Percentiles rank a stretch among this genome's conserved stretches.
These are phyloP conservation scores for Plicaturopsis crispa DNA, from an alignment of 768 basidiomycete genomes.

Conservation along the genomic window DNA sequence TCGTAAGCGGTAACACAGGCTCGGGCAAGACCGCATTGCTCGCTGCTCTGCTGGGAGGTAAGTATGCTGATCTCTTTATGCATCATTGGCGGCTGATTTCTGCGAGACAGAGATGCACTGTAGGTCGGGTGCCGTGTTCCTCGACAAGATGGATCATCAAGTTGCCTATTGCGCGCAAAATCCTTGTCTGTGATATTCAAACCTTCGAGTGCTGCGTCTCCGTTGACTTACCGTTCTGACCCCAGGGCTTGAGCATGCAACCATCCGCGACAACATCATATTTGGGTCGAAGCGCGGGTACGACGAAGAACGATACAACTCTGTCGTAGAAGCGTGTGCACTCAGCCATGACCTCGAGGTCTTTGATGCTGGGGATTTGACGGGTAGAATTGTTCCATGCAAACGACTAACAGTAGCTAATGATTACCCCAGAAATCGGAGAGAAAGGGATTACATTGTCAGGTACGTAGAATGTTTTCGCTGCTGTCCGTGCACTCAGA, in stretches of 20 bases:
- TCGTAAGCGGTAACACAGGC: slow-evolving; percentile 60
- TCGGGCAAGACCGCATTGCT: slow-evolving; percentile 65
- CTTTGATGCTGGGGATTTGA: slow-evolving; percentile 71
- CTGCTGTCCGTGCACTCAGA: too few species aligned
- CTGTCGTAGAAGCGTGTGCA: slow-evolving; percentile 70
- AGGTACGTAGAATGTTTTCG: too few species aligned
- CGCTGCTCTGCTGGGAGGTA: slow-evolving; percentile 61
- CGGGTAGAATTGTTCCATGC: slow-evolving; percentile 32
- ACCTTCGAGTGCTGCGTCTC: not conserved
- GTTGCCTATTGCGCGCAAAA: slow-evolving; percentile 67
- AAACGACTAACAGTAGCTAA: not conserved
- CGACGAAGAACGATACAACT: slow-evolving; percentile 55
- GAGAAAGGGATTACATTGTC: slow-evolving; percentile 54
- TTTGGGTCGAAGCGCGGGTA: slow-evolving; percentile 58
- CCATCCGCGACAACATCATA: slow-evolving; percentile 75
- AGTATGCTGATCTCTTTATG: slow-evolving; percentile 9
- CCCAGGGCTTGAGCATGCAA: slow-evolving; percentile 71
- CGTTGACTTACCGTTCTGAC: slow-evolving; percentile 16
- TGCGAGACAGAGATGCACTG: slow-evolving; percentile 48
- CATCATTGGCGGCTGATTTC: slow-evolving; percentile 1
- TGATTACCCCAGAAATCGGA: slow-evolving; percentile 48
- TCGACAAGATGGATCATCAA: slow-evolving; percentile 49
- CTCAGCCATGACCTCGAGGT: slow-evolving; percentile 63
- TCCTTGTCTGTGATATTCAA: slow-evolving; percentile 35
- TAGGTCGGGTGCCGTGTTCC: slow-evolving; percentile 39